Evolutionary conservation across 2,329 filamentous ascomycete genomes (phyloP).

Genomic region (Calonectria crousiana): DNA sequence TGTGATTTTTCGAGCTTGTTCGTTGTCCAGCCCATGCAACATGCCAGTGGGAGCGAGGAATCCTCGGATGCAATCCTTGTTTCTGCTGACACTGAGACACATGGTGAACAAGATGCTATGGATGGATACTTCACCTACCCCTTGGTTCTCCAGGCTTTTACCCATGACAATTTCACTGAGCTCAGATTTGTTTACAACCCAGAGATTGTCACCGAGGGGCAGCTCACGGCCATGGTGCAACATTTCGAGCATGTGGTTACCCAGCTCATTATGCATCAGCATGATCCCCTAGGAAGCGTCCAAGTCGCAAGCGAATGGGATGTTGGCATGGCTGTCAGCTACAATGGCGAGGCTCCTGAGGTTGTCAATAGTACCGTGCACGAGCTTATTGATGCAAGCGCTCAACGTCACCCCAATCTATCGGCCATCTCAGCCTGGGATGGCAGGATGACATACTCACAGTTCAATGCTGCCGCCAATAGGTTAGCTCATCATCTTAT

Average conservation of each 20-base stretch:
- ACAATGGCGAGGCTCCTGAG: not conserved
- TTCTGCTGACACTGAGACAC: not conserved
- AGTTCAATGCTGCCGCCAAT: constrained; percentile 22
- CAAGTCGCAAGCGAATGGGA: constrained; percentile 2
- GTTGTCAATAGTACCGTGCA: constrained; percentile 28
- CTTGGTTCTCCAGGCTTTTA: constrained; percentile 1
- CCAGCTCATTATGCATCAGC: not conserved
- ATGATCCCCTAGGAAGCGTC: not conserved
- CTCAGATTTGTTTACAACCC: not conserved
- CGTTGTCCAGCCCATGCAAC: constrained; percentile 39
- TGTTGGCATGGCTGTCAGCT: not conserved
- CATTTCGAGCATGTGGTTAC: not conserved
- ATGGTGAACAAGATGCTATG: not conserved
- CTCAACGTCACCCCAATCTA: constrained; percentile 15
- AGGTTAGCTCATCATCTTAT: constrained; percentile 20
- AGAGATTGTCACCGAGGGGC: not conserved
- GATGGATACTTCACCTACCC: constrained; percentile 12
- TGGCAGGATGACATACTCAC: constrained; percentile 36
- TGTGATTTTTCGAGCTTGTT: constrained; percentile 47
- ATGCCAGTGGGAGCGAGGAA: not conserved
- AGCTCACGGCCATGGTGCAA: not conserved
- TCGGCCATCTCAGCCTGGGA: constrained; percentile 40
- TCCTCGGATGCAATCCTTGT: not conserved
- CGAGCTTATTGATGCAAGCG: constrained; percentile 28
- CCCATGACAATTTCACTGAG: not conserved